Evolutionary conservation across 306 rosid genomes (phyloP), one percentile per base, ranked within the genome.

Genomic region (Pterocarpus macrocarpus): DNA sequence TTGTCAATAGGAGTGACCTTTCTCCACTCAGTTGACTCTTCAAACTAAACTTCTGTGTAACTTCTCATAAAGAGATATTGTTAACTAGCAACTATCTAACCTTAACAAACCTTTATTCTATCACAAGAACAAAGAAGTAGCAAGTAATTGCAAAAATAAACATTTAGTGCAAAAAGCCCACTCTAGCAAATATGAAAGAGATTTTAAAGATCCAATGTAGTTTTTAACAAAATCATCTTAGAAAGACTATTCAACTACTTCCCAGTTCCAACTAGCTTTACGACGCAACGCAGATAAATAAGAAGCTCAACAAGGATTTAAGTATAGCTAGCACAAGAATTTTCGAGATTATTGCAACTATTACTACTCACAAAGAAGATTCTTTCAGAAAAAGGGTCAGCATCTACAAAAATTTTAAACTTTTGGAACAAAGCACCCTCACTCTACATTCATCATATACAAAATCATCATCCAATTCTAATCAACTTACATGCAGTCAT

Each of bases 181-280:
- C 13, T 8, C 38, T 10, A 30, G 2, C 3, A 5, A 61, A 61
- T 39, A 33, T 5, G n/a, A 61, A 30, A 56, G 62, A 35, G 5
- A 7, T 58, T 58, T 30, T 1, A 9, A 14, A 41, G 43, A 36
- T 3, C 55, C 33, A 53, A 13, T 66, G 34, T 5, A 63, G 53
- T 28, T 22, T 22, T 63, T 6, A 44, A 10, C 3, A 7, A 10
- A 34, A 77, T 50, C 56, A 50, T 52, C 41, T 12, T 9, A 13
- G 7, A 53, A 65, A 38, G 17, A 17, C 52, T 36, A 41, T 41
- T 59, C 83, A 69, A 58, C 30, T 34, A 70, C 62, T 45, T 16
- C 44, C 28, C 52, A 7, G 44, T 47, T 47, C n/a, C 53, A 47
- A 47, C 76, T 7, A 58, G 47, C 17, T 44, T 33, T 5, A 49